phyloP scores from a whole-genome alignment of 2,329 filamentous ascomycete species.

The Alternaria postmessia region DNA sequence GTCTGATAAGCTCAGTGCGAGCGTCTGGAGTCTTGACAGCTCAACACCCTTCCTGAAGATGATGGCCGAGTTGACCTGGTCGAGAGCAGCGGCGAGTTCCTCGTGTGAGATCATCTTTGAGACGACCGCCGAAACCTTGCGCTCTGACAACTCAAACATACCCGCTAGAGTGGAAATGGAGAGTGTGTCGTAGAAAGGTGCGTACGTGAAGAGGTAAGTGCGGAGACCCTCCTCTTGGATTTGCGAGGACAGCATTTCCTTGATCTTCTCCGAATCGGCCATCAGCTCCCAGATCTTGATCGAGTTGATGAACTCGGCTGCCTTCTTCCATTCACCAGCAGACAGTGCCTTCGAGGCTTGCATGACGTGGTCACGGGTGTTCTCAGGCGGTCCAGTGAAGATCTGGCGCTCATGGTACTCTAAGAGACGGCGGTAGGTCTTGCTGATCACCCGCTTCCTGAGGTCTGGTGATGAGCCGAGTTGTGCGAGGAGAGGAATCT shows the following conservation, averaged over 20 bases:
- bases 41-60: constrained; percentile 99
- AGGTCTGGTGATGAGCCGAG: constrained; percentile 96
- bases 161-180: constrained; percentile 81
- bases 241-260: constrained; percentile 95
- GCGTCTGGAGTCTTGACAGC: constrained; percentile 91
- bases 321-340: constrained; percentile 98
- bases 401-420: constrained; percentile 99
- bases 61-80: constrained; percentile 96
- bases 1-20: constrained; percentile 92
- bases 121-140: constrained; percentile 93
- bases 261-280: constrained; percentile 90
- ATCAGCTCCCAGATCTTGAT: constrained; percentile 99
- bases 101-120: constrained; percentile 99
- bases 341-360: constrained; percentile 97
- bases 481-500: constrained; percentile 96
- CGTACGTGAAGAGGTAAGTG: constrained; percentile 99
- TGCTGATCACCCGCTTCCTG: constrained; percentile 97
- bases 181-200: constrained; percentile 98
- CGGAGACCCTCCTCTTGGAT: constrained; percentile 98
- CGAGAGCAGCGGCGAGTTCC: constrained; percentile 92
- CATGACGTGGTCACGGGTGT: constrained; percentile 99
- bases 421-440: constrained; percentile 98
- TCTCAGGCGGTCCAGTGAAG: constrained; percentile 97
- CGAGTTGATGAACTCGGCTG: constrained; percentile 88
- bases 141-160: constrained; percentile 94